These are phyloP conservation scores for Naganishia liquefaciens DNA, from an alignment of 1,284 basidiomycete species.

Conservation along the genomic window DNA sequence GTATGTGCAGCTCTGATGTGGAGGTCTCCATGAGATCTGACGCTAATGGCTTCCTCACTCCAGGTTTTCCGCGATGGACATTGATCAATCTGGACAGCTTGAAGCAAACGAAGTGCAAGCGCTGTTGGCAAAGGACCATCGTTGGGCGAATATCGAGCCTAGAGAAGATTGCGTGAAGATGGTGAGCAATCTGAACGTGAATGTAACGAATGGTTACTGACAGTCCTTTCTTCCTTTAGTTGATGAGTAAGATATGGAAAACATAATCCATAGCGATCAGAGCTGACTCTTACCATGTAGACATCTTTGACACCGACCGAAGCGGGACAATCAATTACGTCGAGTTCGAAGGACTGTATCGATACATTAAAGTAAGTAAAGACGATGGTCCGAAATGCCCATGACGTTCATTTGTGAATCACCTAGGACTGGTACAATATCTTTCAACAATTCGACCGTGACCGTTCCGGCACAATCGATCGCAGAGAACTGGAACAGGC, in stretches of 20 bases:
- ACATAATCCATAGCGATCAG: neutral
- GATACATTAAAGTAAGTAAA: constrained; percentile 51
- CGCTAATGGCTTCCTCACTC: neutral
- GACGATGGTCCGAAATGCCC: too few species aligned
- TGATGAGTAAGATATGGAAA: constrained; percentile 42
- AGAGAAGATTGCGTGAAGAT: constrained; percentile 55
- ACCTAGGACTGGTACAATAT: constrained; percentile 54
- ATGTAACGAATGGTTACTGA: constrained; percentile 10
- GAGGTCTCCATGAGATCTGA: constrained; percentile 6
- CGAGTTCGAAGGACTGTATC: constrained; percentile 54
- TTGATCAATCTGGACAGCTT: constrained; percentile 47
- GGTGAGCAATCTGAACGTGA: constrained; percentile 39
- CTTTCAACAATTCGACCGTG: constrained; percentile 53
- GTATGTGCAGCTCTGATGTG: constrained; percentile 36
- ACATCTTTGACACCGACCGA: constrained; percentile 54
- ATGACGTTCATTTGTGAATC: neutral
- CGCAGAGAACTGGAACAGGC: constrained; percentile 53
- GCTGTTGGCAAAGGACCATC: constrained; percentile 50
- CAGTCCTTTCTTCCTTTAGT: constrained; percentile 30
- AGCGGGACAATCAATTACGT: constrained; percentile 52
- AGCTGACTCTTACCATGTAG: constrained; percentile 35
- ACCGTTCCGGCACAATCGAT: constrained; percentile 52
- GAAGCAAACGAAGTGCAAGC: constrained; percentile 48
- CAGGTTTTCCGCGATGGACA: constrained; percentile 52
- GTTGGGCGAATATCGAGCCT: constrained; percentile 46